Base-by-base conservation (phyloP, 805 yeast species). In the Candida insectorum region DNA sequence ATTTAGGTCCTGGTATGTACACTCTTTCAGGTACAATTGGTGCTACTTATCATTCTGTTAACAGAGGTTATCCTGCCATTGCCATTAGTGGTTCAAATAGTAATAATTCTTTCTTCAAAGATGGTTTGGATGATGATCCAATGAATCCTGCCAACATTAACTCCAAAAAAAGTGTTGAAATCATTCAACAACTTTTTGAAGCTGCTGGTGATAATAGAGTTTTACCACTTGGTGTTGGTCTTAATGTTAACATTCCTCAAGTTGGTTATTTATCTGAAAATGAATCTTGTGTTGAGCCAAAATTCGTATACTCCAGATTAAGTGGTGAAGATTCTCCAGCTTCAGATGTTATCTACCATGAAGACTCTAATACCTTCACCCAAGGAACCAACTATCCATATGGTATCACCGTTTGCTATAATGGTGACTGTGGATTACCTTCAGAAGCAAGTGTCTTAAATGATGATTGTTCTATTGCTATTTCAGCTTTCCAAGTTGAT, bases 1-100 rank as follows among this genome's bases (percentile, higher is more conserved):
- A 73, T 54, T 40, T 61, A 38, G 71, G 72, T 29, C 62, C 63
- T 28, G 61, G 65, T 32, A 33, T 43, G 38, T 60, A 51, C 45
- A 65, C 73, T 18, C 19, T 66, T 20, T 68, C 75, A 7, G 79
- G 78, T 50, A 73, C 79, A 17, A 61, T 71, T 44, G 78, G 76
- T 50, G 71, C 77, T 20, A 58, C 73, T 26, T 68, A 65, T 52
- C 65, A 62, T 39, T 54, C 76, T 28, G 64, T 62, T 24, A 65
- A 69, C 51, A 60, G 77, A 56, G 74, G 73, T 14, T 41, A 61
- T 39, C 72, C 78, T 19, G 73, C 72, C 5, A 51, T 72, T 48
- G 77, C 77, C 7, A 60, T 73, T 50, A 69, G 75, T n/a, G 78
- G 77, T 30, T 56, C 75, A 23, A 68, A 69, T 46, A 14, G 49